Evolutionary conservation across 2,329 filamentous ascomycete species (phyloP), one percentile per base, ranked within the genome.

Genomic region (Colletotrichum eremochloae): DNA sequence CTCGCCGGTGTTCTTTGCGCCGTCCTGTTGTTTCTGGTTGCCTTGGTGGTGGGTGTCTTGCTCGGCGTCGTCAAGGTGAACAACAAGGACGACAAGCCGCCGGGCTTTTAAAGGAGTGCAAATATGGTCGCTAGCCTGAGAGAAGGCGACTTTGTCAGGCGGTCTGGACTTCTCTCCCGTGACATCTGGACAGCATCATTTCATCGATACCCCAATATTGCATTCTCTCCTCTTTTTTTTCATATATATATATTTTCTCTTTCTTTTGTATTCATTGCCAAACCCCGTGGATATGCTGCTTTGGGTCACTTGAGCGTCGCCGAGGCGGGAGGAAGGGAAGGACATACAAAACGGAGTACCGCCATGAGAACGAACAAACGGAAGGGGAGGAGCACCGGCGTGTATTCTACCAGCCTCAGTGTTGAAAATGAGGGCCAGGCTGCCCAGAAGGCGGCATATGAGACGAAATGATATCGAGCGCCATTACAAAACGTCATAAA

Each of bases 11-110:
- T 67, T 9, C 67, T 71, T 20, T 72, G 74, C 53, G 52, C 67
- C 36, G 66, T 71, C 8, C 20, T 75, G 33, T 20, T 74, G 60
- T 63, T 75, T 42, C 67, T 75, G 29, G 56, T 75, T n/a, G 70
- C 63, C 5, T 20, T 75, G 53, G 64, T 72, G 29, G 62, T 75
- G 44, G 74, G 74, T n/a, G 56, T 75, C 3, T 46, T 65, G 31
- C 46, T 75, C 5, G 73, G 71, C 56, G 62, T 75, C 8, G 48
- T 74, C 24, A 74, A 72, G 58, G 36, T 67, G 15, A 53, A 64
- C 40, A 46, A 38, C 14, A 62, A 65, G 33, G 55, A 66, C 40
- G 57, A 73, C n/a, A 67, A 50, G 62, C 55, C 40, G 38, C 53
- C 60, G n/a, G 36, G 46, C 31, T 40, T 52, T 31, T 57, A 24